Conservation (phyloP, 352 stramenopile genomes). For the Phytophthora meadii region DNA sequence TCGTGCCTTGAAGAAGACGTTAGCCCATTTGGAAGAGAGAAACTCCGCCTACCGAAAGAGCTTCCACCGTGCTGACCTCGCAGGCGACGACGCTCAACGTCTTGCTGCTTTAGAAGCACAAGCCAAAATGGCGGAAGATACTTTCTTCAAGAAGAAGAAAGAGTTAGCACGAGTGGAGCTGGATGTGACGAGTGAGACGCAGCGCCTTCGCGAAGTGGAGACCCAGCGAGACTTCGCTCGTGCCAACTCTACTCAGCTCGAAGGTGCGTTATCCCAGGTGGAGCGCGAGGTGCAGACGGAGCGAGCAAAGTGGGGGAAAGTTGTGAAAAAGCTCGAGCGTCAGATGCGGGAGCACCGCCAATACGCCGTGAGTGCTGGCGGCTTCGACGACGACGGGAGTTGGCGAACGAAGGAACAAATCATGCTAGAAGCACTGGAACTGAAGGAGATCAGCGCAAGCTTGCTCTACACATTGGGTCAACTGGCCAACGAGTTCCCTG, state of each 20-base stretch:
- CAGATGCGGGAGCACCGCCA: constrained; percentile 72
- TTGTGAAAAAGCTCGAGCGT: constrained; percentile 74
- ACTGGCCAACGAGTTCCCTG: constrained; percentile 93
- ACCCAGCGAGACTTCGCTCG: constrained; percentile 68
- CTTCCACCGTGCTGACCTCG: constrained; percentile 92
- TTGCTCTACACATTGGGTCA: constrained; percentile 94
- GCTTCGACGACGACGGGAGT: constrained; percentile 26
- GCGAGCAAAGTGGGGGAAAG: constrained; percentile 72
- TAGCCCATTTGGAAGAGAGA: constrained; percentile 91
- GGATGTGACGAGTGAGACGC: constrained; percentile 77
- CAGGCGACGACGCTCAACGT: constrained; percentile 84
- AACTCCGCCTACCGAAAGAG: constrained; percentile 96
- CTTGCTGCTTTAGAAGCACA: constrained; percentile 90
- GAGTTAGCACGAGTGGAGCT: constrained; percentile 92
- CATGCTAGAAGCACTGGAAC: constrained; percentile 74
- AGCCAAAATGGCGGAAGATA: constrained; percentile 85
- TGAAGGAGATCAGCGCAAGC: constrained; percentile 85
- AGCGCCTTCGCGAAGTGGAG: constrained; percentile 74
- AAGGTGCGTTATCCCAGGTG: constrained; percentile 64
- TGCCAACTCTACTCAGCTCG: constrained; percentile 70
- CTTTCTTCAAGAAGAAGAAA: constrained; percentile 94
- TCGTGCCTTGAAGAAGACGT: constrained; percentile 92
- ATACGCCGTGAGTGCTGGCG: constrained; percentile 28
- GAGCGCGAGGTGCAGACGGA: constrained; percentile 76
- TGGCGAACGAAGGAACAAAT: constrained; percentile 83